Conservation (phyloP, 2,329 filamentous ascomycete genomes). For the Colletotrichum camelliae region DNA sequence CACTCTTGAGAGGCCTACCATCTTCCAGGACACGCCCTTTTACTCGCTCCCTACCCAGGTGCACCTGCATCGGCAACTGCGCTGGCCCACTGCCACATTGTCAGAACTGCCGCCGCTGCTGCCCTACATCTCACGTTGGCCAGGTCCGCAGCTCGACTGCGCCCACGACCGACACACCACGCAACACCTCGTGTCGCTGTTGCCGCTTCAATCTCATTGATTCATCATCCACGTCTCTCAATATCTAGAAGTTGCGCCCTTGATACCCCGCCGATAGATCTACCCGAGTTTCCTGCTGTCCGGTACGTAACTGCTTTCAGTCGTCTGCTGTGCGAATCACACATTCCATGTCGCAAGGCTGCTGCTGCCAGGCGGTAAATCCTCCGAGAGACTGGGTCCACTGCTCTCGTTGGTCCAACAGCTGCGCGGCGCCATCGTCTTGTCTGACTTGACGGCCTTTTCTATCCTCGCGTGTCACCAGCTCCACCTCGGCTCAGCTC, state of each 20-base stretch:
- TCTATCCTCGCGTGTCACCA: background rate
- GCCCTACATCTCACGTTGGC: background rate
- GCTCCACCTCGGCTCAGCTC: background rate
- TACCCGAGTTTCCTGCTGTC: background rate
- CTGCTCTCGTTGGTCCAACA: background rate
- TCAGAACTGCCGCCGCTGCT: background rate
- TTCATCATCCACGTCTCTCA: background rate
- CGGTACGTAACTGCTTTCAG: constrained; percentile 15
- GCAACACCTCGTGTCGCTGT: background rate
- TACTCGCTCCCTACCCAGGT: background rate
- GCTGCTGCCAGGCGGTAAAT: constrained; percentile 9
- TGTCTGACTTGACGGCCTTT: background rate
- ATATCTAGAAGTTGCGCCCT: constrained; percentile 8
- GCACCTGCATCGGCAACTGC: background rate
- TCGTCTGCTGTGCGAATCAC: constrained; percentile 8
- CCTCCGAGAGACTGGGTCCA: background rate
- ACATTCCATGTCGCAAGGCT: constrained; percentile 2
- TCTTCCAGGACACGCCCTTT: background rate
- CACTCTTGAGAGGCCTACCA: background rate
- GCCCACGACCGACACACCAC: background rate
- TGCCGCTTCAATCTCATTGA: background rate
- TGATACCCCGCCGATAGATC: constrained; percentile 19
- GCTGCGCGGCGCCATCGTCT: background rate
- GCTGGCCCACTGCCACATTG: background rate
- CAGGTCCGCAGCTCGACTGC: background rate